A percentile compares a stretch with the other conserved stretches of the same genome.
These are phyloP conservation scores for Porogramme epimiltina DNA, from an alignment of 1,284 basidiomycete species.

Conservation along the genomic window DNA sequence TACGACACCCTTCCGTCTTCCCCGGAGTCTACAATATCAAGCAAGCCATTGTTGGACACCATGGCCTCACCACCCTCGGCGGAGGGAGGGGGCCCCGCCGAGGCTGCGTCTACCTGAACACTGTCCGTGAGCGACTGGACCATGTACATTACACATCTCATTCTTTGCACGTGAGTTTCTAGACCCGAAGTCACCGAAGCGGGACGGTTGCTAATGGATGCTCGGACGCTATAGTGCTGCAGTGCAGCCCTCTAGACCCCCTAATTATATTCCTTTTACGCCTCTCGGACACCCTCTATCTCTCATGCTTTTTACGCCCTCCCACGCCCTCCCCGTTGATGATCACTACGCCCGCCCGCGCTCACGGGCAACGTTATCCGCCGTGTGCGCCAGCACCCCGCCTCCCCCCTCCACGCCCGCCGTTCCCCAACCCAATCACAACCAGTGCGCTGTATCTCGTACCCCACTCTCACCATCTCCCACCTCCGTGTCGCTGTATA, in stretches of 20 bases:
- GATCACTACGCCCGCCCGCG: background rate
- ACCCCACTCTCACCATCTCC: slow-evolving; percentile 3
- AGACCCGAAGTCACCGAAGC: background rate
- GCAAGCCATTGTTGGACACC: slow-evolving; percentile 34
- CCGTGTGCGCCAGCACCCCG: background rate
- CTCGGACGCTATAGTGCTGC: slow-evolving; percentile 1
- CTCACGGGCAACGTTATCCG: too few species aligned
- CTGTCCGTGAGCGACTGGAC: background rate
- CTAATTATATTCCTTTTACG: background rate
- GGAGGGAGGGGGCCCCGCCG: slow-evolving; percentile 9
- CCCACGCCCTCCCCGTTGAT: background rate
- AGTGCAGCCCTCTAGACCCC: slow-evolving; percentile 5
- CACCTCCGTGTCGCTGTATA: slow-evolving; percentile 9
- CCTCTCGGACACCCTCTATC: slow-evolving; percentile 3
- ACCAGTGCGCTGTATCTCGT: slow-evolving; percentile 11
- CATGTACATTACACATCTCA: slow-evolving; percentile 15
- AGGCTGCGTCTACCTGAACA: slow-evolving; percentile 3
- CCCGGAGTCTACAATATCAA: slow-evolving; percentile 37
- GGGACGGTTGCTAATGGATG: background rate
- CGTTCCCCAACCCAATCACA: background rate
- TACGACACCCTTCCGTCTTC: slow-evolving; percentile 41
- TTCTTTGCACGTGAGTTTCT: slow-evolving; percentile 5
- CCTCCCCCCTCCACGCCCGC: background rate
- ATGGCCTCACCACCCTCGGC: slow-evolving; percentile 7
- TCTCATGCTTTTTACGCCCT: slow-evolving; percentile 1